Evolutionary conservation across 768 basidiomycete genomes (phyloP).

Genomic region (Pleurotus eryngii): DNA sequence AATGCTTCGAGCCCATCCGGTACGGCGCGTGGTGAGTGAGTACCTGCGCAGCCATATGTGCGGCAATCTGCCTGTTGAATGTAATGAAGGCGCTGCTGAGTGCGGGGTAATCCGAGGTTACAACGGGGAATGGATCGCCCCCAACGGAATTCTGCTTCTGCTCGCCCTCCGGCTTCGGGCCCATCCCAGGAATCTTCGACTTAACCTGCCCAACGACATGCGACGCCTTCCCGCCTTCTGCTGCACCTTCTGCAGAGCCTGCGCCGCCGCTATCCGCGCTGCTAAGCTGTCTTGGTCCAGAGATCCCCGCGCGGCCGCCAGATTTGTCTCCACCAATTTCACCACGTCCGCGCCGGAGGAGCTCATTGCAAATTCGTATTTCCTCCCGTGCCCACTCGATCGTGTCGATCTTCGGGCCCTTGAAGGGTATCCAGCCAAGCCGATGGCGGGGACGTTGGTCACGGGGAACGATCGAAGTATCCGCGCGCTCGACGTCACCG

Average conservation of each 20-base stretch:
- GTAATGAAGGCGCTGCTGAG: constrained; percentile 80
- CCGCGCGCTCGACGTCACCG: constrained; percentile 18
- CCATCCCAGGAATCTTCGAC: not conserved
- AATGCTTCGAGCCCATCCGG: constrained; percentile 67
- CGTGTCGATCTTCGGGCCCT: constrained; percentile 88
- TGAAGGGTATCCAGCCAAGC: constrained; percentile 53
- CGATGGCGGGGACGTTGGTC: constrained; percentile 78
- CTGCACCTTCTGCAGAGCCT: constrained; percentile 6
- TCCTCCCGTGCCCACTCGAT: constrained; percentile 87
- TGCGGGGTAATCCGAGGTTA: constrained; percentile 43
- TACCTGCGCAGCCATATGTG: constrained; percentile 79
- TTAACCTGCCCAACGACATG: not conserved
- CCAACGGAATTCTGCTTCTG: constrained; percentile 16
- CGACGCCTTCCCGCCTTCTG: constrained; percentile 3
- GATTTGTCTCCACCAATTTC: constrained; percentile 29
- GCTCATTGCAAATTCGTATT: constrained; percentile 51
- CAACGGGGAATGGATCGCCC: constrained; percentile 22
- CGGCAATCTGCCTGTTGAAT: constrained; percentile 90
- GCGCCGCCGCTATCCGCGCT: constrained; percentile 9
- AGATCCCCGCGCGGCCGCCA: constrained; percentile 14
- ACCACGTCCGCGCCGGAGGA: constrained; percentile 50
- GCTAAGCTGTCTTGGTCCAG: constrained; percentile 4
- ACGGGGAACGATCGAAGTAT: constrained; percentile 47
- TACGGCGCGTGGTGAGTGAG: constrained; percentile 81
- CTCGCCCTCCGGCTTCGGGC: not conserved